Percentiles rank a stretch among this genome's conserved stretches.
These are phyloP conservation scores for Capsicum rhomboideum DNA, from an alignment of 257 asterid genomes.

Conservation along the genomic window DNA sequence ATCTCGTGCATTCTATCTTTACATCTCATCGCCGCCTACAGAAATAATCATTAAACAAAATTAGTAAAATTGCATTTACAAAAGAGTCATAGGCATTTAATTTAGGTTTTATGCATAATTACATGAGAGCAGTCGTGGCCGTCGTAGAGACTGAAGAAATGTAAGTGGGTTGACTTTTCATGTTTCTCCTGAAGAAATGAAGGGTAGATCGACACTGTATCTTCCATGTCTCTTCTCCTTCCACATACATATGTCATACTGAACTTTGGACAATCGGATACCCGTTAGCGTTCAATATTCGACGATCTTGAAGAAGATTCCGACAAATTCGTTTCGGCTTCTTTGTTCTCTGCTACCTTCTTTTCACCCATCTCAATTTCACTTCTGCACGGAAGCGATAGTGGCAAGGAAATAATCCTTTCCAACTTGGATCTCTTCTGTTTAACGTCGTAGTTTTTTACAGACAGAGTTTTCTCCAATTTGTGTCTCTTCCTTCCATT, in stretches of 20 bases:
- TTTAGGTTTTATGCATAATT: too few relatives aligned
- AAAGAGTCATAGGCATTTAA: neutral
- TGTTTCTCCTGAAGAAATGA: slow-evolving; percentile 16
- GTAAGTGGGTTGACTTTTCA: slow-evolving; percentile 18
- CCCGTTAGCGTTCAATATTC: neutral
- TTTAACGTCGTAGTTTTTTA: slow-evolving; percentile 12
- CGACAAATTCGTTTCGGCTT: neutral
- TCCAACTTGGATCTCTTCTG: slow-evolving; percentile 1
- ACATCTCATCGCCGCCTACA: slow-evolving; percentile 80
- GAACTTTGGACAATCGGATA: slow-evolving; percentile 38
- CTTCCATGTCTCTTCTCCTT: slow-evolving; percentile 92
- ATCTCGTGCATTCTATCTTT: slow-evolving; percentile 89
- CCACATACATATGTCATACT: slow-evolving; percentile 82
- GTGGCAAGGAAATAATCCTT: neutral
- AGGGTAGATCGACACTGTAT: slow-evolving; percentile 65
- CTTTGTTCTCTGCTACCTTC: slow-evolving; percentile 1
- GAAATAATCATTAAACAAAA: neutral
- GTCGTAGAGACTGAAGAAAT: slow-evolving; percentile 83
- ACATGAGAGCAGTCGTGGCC: slow-evolving; percentile 99
- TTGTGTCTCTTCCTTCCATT: slow-evolving; percentile 36
- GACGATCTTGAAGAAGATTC: slow-evolving; percentile 1
- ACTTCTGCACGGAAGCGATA: neutral
- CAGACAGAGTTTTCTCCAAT: neutral
- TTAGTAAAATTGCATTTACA: neutral
- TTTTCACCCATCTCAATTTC: neutral